Base-by-base conservation (phyloP, 768 basidiomycete species). In the Fomitopsis pulvina region DNA sequence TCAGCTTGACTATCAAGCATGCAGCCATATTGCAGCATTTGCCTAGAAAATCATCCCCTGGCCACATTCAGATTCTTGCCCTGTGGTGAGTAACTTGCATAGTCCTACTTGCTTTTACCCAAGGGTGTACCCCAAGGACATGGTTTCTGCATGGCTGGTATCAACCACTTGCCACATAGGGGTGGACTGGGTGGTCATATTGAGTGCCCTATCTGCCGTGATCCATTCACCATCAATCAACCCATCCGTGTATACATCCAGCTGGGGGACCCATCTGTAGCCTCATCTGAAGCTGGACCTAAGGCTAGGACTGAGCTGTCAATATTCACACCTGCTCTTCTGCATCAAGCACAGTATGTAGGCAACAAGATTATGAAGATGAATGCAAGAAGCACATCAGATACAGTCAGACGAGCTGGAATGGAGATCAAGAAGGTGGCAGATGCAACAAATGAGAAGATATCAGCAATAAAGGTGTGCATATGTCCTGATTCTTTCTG, bases 121-220 rank as follows among this genome's bases (percentile, higher is more conserved):
- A 6, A 40, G 5, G 22, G 7, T 28, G 8, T n/a, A 10, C 29
- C n/a, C 14, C 7, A 6, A 47, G 45, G 45, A 32, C 47, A 40
- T 48, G 47, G 37, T 16, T 48, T 48, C 47, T 48, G 47, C 24
- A 18, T 18, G 34, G 14, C 14, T 18, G 18, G 34, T 14, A 4
- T 28, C 14, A 3, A 32, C 3, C 21, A n/a, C 25, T 18, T 48
- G 9, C 14, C 4, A 5, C 9, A 14, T 4, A 9, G 21, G 26
- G 27, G 4, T 18, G 11, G 7, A 6, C 21, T n/a, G 9, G 5
- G 22, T 10, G 9, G 24, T n/a, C 14, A 10, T 10, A 21, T 25
- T n/a, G 20, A 20, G 14, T 48, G 47, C 41, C 47, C 47, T 9
- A 26, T 48, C 21, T 48, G 47, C 28, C 22, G 47, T 10, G 18